These are phyloP conservation scores for Penicillium atrosanguineum DNA, from an alignment of 495 filamentous ascomycete genomes.

Conservation along the genomic window DNA sequence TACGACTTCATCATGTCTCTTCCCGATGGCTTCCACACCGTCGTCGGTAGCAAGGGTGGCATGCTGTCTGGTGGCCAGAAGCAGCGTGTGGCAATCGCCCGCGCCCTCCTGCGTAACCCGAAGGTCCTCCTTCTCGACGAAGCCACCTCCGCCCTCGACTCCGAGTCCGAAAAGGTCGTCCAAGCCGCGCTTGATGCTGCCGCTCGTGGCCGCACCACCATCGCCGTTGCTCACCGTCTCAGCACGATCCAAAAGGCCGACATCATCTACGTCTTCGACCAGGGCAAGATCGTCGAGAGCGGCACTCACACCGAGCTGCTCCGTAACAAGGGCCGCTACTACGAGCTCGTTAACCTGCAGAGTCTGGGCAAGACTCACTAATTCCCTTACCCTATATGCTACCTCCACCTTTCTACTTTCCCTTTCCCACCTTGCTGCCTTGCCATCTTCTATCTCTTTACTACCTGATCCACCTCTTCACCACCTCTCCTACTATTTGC, in stretches of 20 bases:
- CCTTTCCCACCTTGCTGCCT: background rate
- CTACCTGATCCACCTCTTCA: background rate
- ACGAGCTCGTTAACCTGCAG: conserved; percentile 75
- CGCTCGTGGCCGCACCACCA: conserved; percentile 71
- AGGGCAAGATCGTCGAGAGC: conserved; percentile 68
- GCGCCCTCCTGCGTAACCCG: conserved; percentile 69
- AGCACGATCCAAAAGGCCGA: conserved; percentile 82
- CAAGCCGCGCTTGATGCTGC: conserved; percentile 76
- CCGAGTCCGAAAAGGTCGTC: conserved; percentile 78
- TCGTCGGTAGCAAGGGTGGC: conserved; percentile 73
- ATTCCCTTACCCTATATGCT: background rate
- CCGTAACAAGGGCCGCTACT: conserved; percentile 65
- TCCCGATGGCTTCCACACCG: conserved; percentile 71
- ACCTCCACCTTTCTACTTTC: background rate
- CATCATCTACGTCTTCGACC: conserved; percentile 80
- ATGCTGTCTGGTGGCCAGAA: conserved; percentile 83
- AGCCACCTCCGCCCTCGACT: conserved; percentile 79
- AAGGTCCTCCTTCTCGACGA: conserved; percentile 76
- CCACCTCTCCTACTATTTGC: background rate
- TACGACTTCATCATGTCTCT: conserved; percentile 83
- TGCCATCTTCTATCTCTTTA: background rate
- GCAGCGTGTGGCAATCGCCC: conserved; percentile 75
- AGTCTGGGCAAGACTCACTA: conserved; percentile 62
- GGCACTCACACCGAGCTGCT: conserved; percentile 71
- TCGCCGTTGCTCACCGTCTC: conserved; percentile 75